Percentiles rank a stretch among this genome's conserved stretches.
Evolutionary conservation across 805 yeast genomes (phyloP).

Genomic region (Candida schatavii): DNA sequence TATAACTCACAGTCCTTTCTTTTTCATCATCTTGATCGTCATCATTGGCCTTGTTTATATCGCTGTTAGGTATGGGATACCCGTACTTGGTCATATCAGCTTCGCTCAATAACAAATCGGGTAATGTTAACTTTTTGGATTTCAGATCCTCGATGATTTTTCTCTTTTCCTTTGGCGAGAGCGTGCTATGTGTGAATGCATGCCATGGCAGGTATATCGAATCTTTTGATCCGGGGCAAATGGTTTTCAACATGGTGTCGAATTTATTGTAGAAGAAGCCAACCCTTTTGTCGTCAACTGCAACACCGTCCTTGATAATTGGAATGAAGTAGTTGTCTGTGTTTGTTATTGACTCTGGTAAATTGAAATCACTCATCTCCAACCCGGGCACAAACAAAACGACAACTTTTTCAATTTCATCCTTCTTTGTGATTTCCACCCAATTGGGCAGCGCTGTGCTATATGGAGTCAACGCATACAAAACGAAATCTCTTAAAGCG

Average conservation of each 20-base stretch:
- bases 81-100: conserved; percentile 48
- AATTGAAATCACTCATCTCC: conserved; percentile 40
- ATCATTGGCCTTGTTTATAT: conserved; percentile 6
- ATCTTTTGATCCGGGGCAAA: conserved; percentile 65
- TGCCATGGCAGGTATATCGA: conserved; percentile 52
- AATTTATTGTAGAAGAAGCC: conserved; percentile 40
- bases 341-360: conserved; percentile 17
- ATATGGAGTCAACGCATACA: conserved; percentile 33
- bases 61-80: conserved; percentile 56
- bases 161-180: conserved; percentile 55
- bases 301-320: not conserved
- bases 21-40: conserved; percentile 11
- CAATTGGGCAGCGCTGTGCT: conserved; percentile 23
- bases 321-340: conserved; percentile 1
- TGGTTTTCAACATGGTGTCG: conserved; percentile 44
- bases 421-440: conserved; percentile 4
- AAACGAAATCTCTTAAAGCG: conserved; percentile 46
- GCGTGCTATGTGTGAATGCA: conserved; percentile 54
- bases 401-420: conserved; percentile 51
- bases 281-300: conserved; percentile 13
- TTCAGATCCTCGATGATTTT: conserved; percentile 32
- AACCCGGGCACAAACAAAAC: conserved; percentile 67
- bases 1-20: conserved; percentile 17
- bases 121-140: conserved; percentile 37
- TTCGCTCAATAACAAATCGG: conserved; percentile 51